Evolutionary conservation across 768 basidiomycete species (phyloP).

Genomic region (Lyophyllum atratum): DNA sequence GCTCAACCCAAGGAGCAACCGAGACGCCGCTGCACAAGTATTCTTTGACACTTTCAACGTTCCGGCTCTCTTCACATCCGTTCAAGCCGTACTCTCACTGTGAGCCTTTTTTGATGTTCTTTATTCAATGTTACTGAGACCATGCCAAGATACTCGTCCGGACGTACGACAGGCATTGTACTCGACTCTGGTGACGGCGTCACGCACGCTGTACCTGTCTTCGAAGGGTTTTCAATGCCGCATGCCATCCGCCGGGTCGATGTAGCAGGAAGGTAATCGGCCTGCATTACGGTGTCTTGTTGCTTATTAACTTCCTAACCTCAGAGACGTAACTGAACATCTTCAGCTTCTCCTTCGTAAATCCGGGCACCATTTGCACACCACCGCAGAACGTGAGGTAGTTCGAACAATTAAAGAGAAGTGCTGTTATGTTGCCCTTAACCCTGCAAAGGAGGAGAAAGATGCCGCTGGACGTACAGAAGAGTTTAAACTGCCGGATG

Average conservation of each 20-base stretch:
- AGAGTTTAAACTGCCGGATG: constrained; percentile 93
- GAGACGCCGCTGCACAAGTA: constrained; percentile 96
- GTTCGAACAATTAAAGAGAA: constrained; percentile 99
- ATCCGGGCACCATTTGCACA: constrained; percentile 92
- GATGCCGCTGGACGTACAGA: constrained; percentile 76
- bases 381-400: constrained; percentile 95
- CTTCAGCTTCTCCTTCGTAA: constrained; percentile 93
- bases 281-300: not conserved
- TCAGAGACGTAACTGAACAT: constrained; percentile 94
- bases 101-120: constrained; percentile 42
- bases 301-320: constrained; percentile 17
- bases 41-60: constrained; percentile 99
- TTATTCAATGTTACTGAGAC: not conserved
- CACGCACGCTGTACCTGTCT: constrained; percentile 97
- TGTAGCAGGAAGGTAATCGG: constrained; percentile 85
- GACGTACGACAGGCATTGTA: constrained; percentile 98
- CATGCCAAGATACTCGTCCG: constrained; percentile 88
- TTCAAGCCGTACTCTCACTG: constrained; percentile 97
- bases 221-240: constrained; percentile 99
- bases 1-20: constrained; percentile 93
- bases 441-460: constrained; percentile 95
- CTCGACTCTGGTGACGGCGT: constrained; percentile 99
- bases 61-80: constrained; percentile 93
- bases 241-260: constrained; percentile 97
- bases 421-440: constrained; percentile 92